Conservation (phyloP, 2,329 filamentous ascomycete genomes). For the Penicillium sp. region DNA sequence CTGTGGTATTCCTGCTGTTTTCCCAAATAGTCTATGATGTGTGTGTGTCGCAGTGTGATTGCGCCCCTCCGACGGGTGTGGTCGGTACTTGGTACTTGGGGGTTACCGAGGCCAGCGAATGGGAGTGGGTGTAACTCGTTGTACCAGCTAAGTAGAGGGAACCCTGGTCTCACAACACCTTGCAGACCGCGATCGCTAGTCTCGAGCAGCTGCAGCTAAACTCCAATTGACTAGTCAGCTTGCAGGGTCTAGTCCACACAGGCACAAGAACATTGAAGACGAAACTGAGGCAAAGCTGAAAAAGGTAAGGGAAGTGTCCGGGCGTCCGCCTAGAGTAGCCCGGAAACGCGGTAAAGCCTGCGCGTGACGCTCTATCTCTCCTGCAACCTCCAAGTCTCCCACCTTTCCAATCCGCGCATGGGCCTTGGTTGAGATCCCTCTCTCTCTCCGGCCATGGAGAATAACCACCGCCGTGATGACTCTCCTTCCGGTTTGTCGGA, state of each 20-base stretch:
- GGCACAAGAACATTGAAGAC: not conserved
- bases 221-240: constrained; percentile 5
- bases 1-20: too few species aligned
- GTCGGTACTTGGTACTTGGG: constrained; percentile 15
- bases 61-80: too few species aligned
- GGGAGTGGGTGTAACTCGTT: not conserved
- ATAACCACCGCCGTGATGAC: constrained; percentile 50
- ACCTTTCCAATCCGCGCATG: constrained; percentile 27
- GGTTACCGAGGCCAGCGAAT: constrained; percentile 12
- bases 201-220: not conserved
- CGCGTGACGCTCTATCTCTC: constrained; percentile 30
- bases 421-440: constrained; percentile 26
- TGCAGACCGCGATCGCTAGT: constrained; percentile 14
- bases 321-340: constrained; percentile 13
- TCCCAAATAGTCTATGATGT: too few species aligned
- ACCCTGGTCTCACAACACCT: constrained; percentile 5
- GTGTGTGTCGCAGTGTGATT: too few species aligned
- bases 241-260: not conserved
- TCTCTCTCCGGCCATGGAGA: constrained; percentile 44
- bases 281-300: not conserved
- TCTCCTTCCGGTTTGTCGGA: constrained; percentile 49
- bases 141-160: constrained; percentile 3
- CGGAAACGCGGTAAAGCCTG: constrained; percentile 38
- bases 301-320: not conserved
- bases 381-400: constrained; percentile 20